A percentile compares a stretch with the other conserved stretches of the same genome.
Evolutionary conservation across 179 eudicot genomes (phyloP).

Genomic region (Drosera spatulata): DNA sequence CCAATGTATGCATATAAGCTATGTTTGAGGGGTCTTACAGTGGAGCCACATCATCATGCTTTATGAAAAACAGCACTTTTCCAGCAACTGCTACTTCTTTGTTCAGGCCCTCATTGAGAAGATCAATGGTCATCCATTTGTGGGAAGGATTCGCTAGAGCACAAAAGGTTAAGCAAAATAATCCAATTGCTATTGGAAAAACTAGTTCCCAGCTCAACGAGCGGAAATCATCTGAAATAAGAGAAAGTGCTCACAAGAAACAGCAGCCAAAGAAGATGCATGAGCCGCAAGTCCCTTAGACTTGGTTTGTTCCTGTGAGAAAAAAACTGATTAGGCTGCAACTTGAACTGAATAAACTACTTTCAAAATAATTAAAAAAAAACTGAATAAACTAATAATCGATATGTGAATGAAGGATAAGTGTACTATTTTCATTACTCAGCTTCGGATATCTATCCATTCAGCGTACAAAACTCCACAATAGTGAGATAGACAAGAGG

Average conservation of each 20-base stretch:
- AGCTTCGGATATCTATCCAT: too few species aligned
- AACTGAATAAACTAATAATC: not conserved
- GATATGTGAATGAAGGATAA: too few species aligned
- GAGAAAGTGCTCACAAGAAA: constrained; percentile 45
- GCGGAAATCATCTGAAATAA: not conserved
- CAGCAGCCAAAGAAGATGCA: constrained; percentile 25
- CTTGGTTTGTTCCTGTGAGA: constrained; percentile 54
- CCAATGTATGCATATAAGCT: not conserved
- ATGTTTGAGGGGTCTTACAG: constrained; percentile 37
- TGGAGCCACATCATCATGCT: constrained; percentile 55
- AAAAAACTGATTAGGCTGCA: constrained; percentile 2
- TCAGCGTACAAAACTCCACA: too few species aligned
- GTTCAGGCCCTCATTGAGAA: constrained; percentile 62
- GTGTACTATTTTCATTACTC: too few species aligned
- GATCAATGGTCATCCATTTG: constrained; percentile 49
- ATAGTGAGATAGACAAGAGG: too few species aligned
- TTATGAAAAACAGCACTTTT: constrained; percentile 54
- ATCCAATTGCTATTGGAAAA: not conserved
- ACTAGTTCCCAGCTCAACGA: not conserved
- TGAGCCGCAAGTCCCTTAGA: constrained; percentile 47
- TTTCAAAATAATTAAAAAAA: too few species aligned
- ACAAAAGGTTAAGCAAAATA: not conserved
- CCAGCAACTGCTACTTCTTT: constrained; percentile 52
- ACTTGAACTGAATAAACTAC: not conserved
- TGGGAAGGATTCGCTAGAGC: constrained; percentile 43